phyloP scores from a whole-genome alignment of 495 filamentous ascomycete genomes.

The Neurospora sublineolata region DNA sequence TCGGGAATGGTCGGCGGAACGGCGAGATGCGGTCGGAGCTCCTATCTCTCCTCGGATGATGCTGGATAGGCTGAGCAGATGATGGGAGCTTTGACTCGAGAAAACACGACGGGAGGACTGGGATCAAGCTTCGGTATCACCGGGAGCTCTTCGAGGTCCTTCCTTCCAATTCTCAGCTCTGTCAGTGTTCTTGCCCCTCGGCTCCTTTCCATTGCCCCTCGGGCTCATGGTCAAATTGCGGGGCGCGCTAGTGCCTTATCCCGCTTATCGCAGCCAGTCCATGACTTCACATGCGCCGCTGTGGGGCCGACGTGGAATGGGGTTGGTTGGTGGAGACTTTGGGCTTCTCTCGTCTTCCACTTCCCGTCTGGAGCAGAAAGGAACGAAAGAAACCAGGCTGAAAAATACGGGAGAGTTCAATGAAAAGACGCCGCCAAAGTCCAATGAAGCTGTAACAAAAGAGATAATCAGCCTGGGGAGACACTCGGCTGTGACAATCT shows the following conservation, averaged over 20 bases:
- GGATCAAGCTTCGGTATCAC: not conserved
- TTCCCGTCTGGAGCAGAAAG: not conserved
- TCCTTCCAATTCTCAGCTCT: not conserved
- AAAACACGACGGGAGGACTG: not conserved
- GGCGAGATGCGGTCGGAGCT: not conserved
- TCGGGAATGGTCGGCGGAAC: not conserved
- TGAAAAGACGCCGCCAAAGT: not conserved
- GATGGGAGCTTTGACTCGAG: not conserved
- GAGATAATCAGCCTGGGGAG: not conserved
- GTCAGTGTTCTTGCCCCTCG: not conserved
- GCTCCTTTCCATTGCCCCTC: conserved; percentile 9
- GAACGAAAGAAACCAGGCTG: not conserved
- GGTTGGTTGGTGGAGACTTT: not conserved
- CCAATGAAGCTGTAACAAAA: not conserved
- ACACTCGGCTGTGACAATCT: not conserved
- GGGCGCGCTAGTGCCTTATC: conserved; percentile 16
- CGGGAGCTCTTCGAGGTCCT: not conserved
- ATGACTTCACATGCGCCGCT: conserved; percentile 21
- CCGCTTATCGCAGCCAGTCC: conserved; percentile 16
- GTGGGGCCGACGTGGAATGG: not conserved
- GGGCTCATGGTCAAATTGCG: conserved; percentile 6
- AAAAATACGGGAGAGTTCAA: not conserved
- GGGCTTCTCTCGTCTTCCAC: not conserved
- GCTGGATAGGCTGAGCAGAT: not conserved
- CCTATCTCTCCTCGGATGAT: not conserved